Evolutionary conservation across 169 alveolate species (phyloP).

Genomic region (Plasmodium knowlesi): DNA sequence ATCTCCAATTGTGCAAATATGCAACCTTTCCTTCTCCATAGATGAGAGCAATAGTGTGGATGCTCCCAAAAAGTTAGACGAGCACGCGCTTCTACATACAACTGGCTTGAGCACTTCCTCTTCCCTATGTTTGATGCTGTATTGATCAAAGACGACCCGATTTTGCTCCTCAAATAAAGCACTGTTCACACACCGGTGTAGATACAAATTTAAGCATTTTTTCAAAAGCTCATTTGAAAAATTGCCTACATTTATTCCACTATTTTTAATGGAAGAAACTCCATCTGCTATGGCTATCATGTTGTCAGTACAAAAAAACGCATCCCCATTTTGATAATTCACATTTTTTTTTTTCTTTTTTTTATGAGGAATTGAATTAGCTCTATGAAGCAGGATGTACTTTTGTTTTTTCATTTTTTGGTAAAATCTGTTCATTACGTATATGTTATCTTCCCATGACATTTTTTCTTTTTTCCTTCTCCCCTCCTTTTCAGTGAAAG

Average conservation of each 20-base stretch:
- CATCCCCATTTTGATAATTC: constrained; percentile 73
- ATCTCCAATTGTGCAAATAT: constrained; percentile 68
- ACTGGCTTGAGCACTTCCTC: constrained; percentile 60
- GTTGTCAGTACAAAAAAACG: constrained; percentile 57
- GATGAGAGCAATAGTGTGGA: constrained; percentile 63
- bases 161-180: constrained; percentile 48
- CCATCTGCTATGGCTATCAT: constrained; percentile 74
- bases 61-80: constrained; percentile 68
- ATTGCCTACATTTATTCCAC: constrained; percentile 71
- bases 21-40: constrained; percentile 37
- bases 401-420: constrained; percentile 17
- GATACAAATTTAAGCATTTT: constrained; percentile 62
- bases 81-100: constrained; percentile 72
- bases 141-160: constrained; percentile 16
- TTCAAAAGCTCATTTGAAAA: constrained; percentile 72
- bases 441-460: constrained; percentile 15
- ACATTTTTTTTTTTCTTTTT: constrained; percentile 15
- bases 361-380: constrained; percentile 44
- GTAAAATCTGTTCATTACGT: constrained; percentile 21
- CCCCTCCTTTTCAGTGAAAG: constrained; percentile 13
- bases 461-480: constrained; percentile 10
- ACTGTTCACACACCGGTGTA: constrained; percentile 29
- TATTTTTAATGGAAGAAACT: constrained; percentile 61
- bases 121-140: constrained; percentile 21
- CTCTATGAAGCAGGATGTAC: constrained; percentile 50